A percentile compares a stretch with the other conserved stretches of the same genome.
phyloP scores from a whole-genome alignment of 2,329 filamentous ascomycete genomes.

The Cladosporium sp. region DNA sequence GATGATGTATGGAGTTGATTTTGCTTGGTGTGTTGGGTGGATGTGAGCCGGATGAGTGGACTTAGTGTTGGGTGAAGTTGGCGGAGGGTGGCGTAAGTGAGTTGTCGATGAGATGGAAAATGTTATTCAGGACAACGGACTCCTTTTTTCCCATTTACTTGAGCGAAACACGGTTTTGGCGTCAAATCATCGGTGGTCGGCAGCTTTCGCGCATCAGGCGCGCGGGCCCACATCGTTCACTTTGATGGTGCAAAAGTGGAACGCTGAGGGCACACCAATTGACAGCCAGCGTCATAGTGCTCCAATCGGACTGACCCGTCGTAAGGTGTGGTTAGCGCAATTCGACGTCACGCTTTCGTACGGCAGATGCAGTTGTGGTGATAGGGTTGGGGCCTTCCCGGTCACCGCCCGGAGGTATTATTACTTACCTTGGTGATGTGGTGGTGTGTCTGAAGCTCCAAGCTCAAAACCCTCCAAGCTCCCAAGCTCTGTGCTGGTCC shows the following conservation, averaged over 20 bases:
- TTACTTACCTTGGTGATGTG: slow-evolving; percentile 8
- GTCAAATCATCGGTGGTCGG: slow-evolving; percentile 13
- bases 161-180: not conserved
- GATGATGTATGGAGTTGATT: not conserved
- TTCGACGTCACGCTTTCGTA: not conserved
- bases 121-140: not conserved
- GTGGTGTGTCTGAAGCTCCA: not conserved
- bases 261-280: slow-evolving; percentile 3
- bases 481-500: not conserved
- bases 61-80: not conserved
- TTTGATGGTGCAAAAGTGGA: slow-evolving; percentile 11
- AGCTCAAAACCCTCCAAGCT: no score
- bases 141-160: slow-evolving; percentile 8
- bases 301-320: slow-evolving; percentile 8
- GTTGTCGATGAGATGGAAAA: not conserved
- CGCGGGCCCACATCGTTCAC: slow-evolving; percentile 10
- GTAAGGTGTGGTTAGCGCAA: slow-evolving; percentile 11
- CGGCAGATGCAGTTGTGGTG: not conserved
- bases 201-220: slow-evolving; percentile 9
- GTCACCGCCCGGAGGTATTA: not conserved
- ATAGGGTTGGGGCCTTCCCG: slow-evolving; percentile 1
- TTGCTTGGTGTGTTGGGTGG: not conserved
- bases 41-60: not conserved
- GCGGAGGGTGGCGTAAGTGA: not conserved
- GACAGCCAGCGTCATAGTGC: not conserved